phyloP scores from a whole-genome alignment of 1,284 basidiomycete genomes.

The Puccinia polysora region DNA sequence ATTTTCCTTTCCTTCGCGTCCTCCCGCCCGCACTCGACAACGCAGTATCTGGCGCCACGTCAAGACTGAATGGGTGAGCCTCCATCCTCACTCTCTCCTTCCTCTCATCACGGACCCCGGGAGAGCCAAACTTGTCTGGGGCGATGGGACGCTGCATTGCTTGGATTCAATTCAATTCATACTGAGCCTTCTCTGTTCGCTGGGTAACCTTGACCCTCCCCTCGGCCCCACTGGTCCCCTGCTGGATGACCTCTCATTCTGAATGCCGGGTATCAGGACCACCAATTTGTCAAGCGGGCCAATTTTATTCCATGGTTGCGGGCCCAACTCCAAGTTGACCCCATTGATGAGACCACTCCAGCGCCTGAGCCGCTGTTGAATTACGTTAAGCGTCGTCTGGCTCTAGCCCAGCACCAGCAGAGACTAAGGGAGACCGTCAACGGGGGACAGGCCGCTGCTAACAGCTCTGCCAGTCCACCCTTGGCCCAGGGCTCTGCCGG shows the following conservation, averaged over 20 bases:
- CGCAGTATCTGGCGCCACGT: conserved; percentile 41
- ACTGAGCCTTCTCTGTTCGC: not conserved
- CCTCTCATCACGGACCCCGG: not conserved
- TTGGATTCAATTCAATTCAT: not conserved
- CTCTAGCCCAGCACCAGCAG: conserved; percentile 32
- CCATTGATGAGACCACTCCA: conserved; percentile 26
- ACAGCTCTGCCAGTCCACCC: not conserved
- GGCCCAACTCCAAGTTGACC: conserved; percentile 34
- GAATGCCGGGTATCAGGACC: conserved; percentile 23
- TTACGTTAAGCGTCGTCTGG: conserved; percentile 40
- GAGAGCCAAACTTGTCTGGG: not conserved
- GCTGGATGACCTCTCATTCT: not conserved
- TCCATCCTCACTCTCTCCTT: not conserved
- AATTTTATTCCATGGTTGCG: conserved; percentile 43
- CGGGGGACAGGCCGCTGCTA: not conserved
- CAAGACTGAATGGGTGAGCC: conserved; percentile 40
- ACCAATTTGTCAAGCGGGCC: conserved; percentile 38
- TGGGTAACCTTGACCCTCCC: not conserved
- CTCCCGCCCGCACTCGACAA: no score
- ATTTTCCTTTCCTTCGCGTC: not conserved
- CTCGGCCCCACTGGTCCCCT: not conserved
- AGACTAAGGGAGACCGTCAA: conserved; percentile 16
- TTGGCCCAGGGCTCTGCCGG: not conserved
- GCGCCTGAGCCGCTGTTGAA: conserved; percentile 30
- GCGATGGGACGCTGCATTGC: not conserved